Conservation (phyloP, 2,329 filamentous ascomycete species). For the Metarhizium anisopliae region DNA sequence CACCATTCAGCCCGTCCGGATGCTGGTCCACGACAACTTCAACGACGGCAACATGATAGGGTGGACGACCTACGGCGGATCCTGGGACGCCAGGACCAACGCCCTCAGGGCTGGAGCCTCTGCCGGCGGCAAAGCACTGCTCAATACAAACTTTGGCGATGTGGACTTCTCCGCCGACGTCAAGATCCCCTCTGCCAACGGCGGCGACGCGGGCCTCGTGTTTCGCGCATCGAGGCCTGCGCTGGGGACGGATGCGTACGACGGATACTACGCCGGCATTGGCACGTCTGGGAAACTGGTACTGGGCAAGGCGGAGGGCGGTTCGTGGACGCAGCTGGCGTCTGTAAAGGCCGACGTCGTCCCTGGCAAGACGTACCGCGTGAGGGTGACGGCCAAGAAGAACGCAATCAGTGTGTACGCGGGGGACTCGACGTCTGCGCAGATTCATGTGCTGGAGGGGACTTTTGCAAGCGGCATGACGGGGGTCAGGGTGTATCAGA, state of each 20-base stretch:
- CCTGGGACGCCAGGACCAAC: conserved; percentile 9
- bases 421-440: conserved; percentile 5
- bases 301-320: conserved; percentile 12
- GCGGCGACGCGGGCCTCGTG: conserved; percentile 23
- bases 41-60: conserved; percentile 27
- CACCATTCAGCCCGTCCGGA: conserved; percentile 31
- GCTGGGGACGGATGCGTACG: conserved; percentile 6
- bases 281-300: conserved; percentile 16
- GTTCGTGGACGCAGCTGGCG: conserved; percentile 6
- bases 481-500: conserved; percentile 11
- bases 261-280: conserved; percentile 22
- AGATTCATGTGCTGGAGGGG: conserved; percentile 8
- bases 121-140: conserved; percentile 16
- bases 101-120: conserved; percentile 14
- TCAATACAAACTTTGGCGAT: conserved; percentile 28
- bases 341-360: conserved; percentile 4
- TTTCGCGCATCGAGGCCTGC: conserved; percentile 22
- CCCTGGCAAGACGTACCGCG: conserved; percentile 4
- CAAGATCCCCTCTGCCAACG: conserved; percentile 4
- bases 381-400: conserved; percentile 8
- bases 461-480: conserved; percentile 9
- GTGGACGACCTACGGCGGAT: conserved; percentile 21
- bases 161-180: conserved; percentile 22
- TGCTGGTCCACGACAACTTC: conserved; percentile 36
- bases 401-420: conserved; percentile 9